These are phyloP conservation scores for Pseudodiploospora longispora DNA, from an alignment of 2,329 filamentous ascomycete genomes.

Conservation along the genomic window DNA sequence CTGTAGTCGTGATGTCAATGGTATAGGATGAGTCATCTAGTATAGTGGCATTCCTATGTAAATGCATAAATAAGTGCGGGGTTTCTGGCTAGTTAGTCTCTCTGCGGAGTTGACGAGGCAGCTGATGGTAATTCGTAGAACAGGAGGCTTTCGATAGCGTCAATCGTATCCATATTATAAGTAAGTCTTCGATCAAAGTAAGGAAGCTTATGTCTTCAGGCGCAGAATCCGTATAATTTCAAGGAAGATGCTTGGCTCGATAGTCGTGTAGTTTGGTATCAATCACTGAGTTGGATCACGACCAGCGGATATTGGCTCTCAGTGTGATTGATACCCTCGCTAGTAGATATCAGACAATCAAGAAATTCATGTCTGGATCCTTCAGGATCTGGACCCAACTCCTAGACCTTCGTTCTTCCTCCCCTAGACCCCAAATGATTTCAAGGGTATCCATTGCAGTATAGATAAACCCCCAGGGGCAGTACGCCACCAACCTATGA, in stretches of 20 bases:
- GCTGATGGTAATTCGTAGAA: too few species aligned
- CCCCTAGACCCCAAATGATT: constrained; percentile 34
- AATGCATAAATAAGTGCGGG: too few species aligned
- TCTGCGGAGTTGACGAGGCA: too few species aligned
- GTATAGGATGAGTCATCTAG: constrained; percentile 3
- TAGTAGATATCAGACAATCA: constrained; percentile 29
- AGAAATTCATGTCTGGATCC: constrained; percentile 31
- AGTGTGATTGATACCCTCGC: neutral
- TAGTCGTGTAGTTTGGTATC: neutral
- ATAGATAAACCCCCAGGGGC: constrained; percentile 41
- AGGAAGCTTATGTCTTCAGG: too few species aligned
- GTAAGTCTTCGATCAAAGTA: too few species aligned
- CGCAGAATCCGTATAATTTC: too few species aligned
- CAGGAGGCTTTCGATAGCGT: too few species aligned
- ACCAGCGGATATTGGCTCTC: neutral
- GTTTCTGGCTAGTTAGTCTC: too few species aligned
- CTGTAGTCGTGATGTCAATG: too few species aligned
- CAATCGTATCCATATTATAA: too few species aligned
- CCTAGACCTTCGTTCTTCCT: constrained; percentile 17
- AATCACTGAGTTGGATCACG: neutral
- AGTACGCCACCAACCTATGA: constrained; percentile 29
- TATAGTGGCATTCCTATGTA: neutral
- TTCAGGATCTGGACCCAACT: constrained; percentile 39
- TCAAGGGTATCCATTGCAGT: constrained; percentile 38
- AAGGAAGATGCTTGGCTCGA: neutral